Percentiles rank a stretch among this genome's conserved stretches.
phyloP scores from a whole-genome alignment of 805 yeast species.

The Pichia rugopelliculosa region DNA sequence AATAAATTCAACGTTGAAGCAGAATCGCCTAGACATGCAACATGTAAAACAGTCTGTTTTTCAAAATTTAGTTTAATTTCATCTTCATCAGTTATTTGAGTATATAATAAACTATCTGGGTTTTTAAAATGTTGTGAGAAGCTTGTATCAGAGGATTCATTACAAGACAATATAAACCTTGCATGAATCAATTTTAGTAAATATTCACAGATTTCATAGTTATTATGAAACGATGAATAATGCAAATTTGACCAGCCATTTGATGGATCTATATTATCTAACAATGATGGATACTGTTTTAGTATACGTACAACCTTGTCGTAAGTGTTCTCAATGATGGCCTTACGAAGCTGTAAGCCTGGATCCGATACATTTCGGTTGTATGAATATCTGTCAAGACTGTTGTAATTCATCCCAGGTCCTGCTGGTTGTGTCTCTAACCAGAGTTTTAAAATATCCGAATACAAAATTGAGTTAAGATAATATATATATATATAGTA shows the following conservation, averaged over 20 bases:
- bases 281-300: slow-evolving; percentile 58
- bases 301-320: slow-evolving; percentile 58
- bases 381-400: neutral
- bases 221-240: slow-evolving; percentile 70
- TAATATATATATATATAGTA: no score
- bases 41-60: slow-evolving; percentile 61
- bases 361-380: slow-evolving; percentile 49
- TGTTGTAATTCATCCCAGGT: neutral
- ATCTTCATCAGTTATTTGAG: slow-evolving; percentile 27
- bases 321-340: slow-evolving; percentile 55
- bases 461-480: neutral
- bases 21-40: slow-evolving; percentile 46
- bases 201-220: slow-evolving; percentile 44
- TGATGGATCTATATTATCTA: slow-evolving; percentile 58
- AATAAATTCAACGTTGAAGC: slow-evolving; percentile 68
- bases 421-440: neutral
- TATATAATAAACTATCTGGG: slow-evolving; percentile 13
- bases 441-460: neutral
- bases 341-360: slow-evolving; percentile 55
- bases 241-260: slow-evolving; percentile 84
- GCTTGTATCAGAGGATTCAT: neutral
- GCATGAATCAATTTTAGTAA: slow-evolving; percentile 16
- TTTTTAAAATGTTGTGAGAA: neutral
- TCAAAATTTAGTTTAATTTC: slow-evolving; percentile 41
- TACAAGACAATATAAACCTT: slow-evolving; percentile 4